These are phyloP conservation scores for Lycium ferocissimum DNA, from an alignment of 257 asterid genomes.

Conservation along the genomic window DNA sequence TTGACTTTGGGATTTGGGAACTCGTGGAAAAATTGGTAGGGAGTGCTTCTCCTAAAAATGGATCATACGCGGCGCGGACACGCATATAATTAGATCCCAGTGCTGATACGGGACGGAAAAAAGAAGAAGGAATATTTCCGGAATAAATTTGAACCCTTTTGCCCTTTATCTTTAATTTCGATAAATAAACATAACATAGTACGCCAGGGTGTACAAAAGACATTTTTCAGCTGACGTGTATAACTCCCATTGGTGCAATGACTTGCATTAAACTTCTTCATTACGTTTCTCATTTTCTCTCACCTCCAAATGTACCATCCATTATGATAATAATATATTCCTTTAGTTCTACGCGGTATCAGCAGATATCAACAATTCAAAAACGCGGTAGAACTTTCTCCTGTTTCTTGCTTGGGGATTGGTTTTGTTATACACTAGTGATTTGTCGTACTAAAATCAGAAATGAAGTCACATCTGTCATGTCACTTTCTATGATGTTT, in stretches of 20 bases:
- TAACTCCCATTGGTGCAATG: background rate
- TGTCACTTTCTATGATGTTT: slow-evolving; percentile 16
- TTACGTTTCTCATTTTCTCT: background rate
- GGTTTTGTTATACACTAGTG: background rate
- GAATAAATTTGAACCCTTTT: no score
- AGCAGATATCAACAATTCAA: background rate
- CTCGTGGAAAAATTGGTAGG: no score
- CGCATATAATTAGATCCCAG: no score
- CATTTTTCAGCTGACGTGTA: no score
- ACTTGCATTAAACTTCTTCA: background rate
- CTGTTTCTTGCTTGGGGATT: background rate
- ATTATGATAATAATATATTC: background rate
- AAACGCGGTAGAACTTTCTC: background rate
- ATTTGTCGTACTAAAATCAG: background rate
- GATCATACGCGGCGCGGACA: no score
- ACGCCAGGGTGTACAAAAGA: no score
- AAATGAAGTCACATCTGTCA: background rate
- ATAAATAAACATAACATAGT: no score
- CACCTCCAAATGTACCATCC: background rate
- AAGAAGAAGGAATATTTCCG: no score
- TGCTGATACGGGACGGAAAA: no score
- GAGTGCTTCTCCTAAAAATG: no score
- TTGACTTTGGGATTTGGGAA: no score
- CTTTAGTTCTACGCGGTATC: background rate
- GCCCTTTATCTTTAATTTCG: no score